Conservation (phyloP, 345 rosid species). For the Clarkia xantiana region DNA sequence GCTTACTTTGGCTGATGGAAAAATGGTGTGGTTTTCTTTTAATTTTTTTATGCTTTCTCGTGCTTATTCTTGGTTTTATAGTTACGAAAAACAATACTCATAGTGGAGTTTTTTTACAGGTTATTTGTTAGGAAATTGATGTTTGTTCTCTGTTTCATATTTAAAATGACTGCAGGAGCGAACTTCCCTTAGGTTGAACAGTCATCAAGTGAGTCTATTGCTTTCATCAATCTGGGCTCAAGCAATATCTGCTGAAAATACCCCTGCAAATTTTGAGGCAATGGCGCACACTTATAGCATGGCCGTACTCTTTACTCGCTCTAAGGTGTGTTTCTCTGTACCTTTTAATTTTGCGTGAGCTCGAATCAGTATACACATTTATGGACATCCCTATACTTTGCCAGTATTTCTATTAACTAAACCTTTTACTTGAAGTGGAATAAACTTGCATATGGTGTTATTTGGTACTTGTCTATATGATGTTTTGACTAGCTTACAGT, state of each 20-base stretch:
- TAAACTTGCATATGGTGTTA: too few species aligned
- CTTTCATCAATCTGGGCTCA: constrained; percentile 93
- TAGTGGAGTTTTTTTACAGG: constrained; percentile 3
- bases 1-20: constrained; percentile 34
- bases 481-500: too few species aligned
- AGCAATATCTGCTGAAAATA: constrained; percentile 56
- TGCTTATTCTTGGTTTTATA: background rate
- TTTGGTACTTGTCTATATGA: too few species aligned
- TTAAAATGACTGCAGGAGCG: constrained; percentile 20
- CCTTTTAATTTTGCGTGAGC: background rate
- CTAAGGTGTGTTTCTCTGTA: constrained; percentile 39
- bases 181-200: constrained; percentile 64
- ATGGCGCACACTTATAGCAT: constrained; percentile 65
- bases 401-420: too few species aligned
- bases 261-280: constrained; percentile 77
- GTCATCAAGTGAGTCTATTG: constrained; percentile 83
- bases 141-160: too few species aligned
- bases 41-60: background rate
- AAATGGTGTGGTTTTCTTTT: constrained; percentile 26
- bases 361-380: background rate
- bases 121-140: too few species aligned
- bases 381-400: too few species aligned
- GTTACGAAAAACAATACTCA: background rate
- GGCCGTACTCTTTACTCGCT: constrained; percentile 55
- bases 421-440: too few species aligned